Evolutionary conservation across 495 filamentous ascomycete genomes (phyloP).

Genomic region (Bathelium albidoporum): DNA sequence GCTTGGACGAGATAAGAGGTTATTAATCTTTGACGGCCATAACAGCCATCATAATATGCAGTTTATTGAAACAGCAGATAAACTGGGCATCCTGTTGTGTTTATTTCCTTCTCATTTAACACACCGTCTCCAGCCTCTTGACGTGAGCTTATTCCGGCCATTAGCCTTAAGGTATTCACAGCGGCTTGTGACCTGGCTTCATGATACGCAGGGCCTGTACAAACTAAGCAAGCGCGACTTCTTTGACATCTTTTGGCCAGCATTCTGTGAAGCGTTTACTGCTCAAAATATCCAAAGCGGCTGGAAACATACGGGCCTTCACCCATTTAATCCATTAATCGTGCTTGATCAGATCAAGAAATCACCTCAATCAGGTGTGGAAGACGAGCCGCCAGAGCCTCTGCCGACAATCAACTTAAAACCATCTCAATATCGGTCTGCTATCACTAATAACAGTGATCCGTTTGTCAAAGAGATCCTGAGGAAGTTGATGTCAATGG

Average conservation of each 20-base stretch:
- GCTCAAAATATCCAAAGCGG: not conserved
- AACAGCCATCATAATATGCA: not conserved
- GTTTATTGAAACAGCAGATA: constrained; percentile 16
- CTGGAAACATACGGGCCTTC: not conserved
- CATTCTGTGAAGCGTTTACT: not conserved
- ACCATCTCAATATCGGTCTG: no score
- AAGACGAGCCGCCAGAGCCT: no score
- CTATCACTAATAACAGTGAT: no score
- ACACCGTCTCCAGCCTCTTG: constrained; percentile 17
- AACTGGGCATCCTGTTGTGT: constrained; percentile 12
- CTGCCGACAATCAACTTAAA: no score
- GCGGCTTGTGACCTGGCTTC: not conserved
- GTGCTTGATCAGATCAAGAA: not conserved
- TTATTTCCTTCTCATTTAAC: constrained; percentile 16
- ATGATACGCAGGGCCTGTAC: not conserved
- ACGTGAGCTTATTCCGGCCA: constrained; percentile 15
- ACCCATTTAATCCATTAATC: not conserved
- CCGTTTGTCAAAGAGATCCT: no score
- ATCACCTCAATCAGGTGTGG: no score
- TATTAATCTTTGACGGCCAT: constrained; percentile 21
- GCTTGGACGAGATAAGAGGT: not conserved
- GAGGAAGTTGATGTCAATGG: no score
- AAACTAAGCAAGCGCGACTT: not conserved
- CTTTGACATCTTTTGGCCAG: not conserved
- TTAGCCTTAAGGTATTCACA: constrained; percentile 8